Base-by-base conservation (phyloP, 192 early-diverging fungal species). In the Backusella macrospora region DNA sequence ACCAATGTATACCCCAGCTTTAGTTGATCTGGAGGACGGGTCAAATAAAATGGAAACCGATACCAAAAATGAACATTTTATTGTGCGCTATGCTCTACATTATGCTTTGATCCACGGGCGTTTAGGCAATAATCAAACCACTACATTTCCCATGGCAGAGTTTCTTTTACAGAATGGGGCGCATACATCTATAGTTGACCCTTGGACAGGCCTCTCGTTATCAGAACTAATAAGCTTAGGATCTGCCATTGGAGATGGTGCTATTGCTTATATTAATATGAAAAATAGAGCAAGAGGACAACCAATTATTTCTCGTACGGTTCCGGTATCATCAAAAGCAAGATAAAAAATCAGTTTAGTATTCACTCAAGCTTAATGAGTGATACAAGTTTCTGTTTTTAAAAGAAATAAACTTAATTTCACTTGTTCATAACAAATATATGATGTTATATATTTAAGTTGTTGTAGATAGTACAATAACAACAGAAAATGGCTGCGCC, bases 81-180 rank as follows among this genome's bases (percentile, higher is more conserved):
- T 34, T 16, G 42, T 46, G 18, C 55, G 44, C 0, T 72, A 72
- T 48, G 40, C 71, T 1, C 34, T 72, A 37, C 62, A 72, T 18
- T 64, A 47, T 72, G 59, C 71, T 4, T 46, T 72, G 7, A 15
- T 72, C 8, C 59, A 72, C 46, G 71, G 71, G 10, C 15, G 70
- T 14, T 2, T 12, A 43, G 2, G 23, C 16, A 26, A 46, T 38
- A 34, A 7, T 7, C 26, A 67, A 65, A 23, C 4, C 16, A 7
- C 23, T 26, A 40, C 62, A 13, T 86, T 89, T 49, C 83, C 82
- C 3, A 83, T 89, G 78, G 90, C 89, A 2, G 90, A 91, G 68
- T 85, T 90, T 67, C 72, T 91, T 43, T 68, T 90, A 13, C 90
- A 89, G 62, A 89, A 91, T 66, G 88, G 90, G 10, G 86, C 86